Conservation (phyloP, 345 rosid species). For the Limnanthes douglasii region DNA sequence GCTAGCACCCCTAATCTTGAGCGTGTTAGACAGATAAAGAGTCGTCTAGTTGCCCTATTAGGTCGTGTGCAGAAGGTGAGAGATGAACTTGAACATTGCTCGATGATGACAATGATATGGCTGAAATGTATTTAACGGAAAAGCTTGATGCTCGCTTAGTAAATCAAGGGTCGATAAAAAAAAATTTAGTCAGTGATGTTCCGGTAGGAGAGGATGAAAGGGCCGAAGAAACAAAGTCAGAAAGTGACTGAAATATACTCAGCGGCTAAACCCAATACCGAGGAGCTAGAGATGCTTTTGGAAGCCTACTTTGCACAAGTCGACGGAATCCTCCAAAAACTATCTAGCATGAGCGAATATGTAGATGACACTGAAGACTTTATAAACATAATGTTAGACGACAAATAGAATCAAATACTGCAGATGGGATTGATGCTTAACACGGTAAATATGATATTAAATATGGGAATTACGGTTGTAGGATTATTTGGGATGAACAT, state of each 20-base stretch:
- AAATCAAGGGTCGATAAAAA: conserved; percentile 11
- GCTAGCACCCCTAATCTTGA: no score
- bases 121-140: no score
- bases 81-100: conserved; percentile 44
- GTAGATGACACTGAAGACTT: conserved; percentile 42
- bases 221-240: conserved; percentile 13
- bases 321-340: conserved; percentile 30
- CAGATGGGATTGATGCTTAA: conserved; percentile 40
- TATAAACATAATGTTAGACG: conserved; percentile 45
- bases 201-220: conserved; percentile 17
- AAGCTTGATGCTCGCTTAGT: conserved; percentile 17
- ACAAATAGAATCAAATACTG: conserved; percentile 31
- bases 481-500: conserved; percentile 45
- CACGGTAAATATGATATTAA: conserved; percentile 26
- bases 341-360: conserved; percentile 35
- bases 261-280: conserved; percentile 18
- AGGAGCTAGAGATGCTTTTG: conserved; percentile 44
- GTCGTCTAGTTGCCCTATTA: no score
- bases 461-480: conserved; percentile 27
- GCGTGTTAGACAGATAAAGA: no score
- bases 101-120: no score
- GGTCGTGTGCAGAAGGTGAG: no score
- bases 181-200: conserved; percentile 4
- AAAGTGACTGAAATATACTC: conserved; percentile 6
- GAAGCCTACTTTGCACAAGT: conserved; percentile 44